A percentile compares a stretch with the other conserved stretches of the same genome.
Conservation (phyloP, 495 filamentous ascomycete genomes). For the Penicillium macrosclerotiorum region DNA sequence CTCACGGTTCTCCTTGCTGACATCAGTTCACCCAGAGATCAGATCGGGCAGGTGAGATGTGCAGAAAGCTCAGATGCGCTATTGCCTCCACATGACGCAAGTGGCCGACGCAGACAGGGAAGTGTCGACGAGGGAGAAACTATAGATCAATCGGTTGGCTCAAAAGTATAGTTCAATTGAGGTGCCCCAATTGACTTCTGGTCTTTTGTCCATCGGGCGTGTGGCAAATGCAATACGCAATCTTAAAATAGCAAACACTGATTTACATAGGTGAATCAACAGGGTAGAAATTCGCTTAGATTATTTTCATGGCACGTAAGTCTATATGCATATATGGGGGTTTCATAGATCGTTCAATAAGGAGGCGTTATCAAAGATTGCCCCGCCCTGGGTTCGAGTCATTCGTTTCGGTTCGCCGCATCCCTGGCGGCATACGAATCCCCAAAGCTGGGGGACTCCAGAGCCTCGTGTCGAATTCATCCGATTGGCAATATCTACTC, state of each 20-base stretch:
- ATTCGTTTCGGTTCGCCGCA: constrained; percentile 26
- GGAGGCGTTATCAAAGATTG: constrained; percentile 22
- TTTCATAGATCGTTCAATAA: not conserved
- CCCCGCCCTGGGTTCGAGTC: constrained; percentile 26
- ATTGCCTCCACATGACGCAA: constrained; percentile 20
- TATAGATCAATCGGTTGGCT: constrained; percentile 4
- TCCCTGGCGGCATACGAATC: constrained; percentile 43
- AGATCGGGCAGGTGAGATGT: not conserved
- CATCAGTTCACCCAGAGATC: not conserved
- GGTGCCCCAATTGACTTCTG: no score
- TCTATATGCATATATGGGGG: constrained; percentile 11
- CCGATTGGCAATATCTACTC: constrained; percentile 62
- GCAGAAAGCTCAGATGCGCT: not conserved
- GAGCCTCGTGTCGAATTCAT: constrained; percentile 18
- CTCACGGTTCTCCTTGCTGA: constrained; percentile 8
- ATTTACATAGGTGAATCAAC: not conserved
- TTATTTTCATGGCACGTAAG: constrained; percentile 19
- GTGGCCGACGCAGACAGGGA: constrained; percentile 10
- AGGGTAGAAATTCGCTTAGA: not conserved
- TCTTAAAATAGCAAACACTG: not conserved
- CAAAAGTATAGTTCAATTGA: constrained; percentile 7
- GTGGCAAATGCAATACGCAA: no score
- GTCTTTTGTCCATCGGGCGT: no score
- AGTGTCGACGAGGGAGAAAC: not conserved
- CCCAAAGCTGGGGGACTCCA: constrained; percentile 27